Evolutionary conservation across 116 monocot species (phyloP), one percentile per base, ranked within the genome.

Genomic region (Trichopus zeylanicus): DNA sequence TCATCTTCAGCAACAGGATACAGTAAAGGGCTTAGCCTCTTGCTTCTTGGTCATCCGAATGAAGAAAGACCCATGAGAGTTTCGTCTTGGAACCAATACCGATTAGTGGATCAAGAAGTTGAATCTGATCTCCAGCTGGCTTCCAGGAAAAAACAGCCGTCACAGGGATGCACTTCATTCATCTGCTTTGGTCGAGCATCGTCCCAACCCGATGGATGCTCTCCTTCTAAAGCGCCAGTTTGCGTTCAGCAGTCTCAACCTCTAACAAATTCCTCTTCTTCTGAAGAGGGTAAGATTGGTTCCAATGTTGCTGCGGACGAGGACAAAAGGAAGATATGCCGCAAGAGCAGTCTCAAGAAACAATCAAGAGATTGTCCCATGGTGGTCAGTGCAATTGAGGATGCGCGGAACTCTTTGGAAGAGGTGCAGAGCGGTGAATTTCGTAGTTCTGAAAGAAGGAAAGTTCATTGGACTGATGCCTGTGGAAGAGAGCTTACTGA

Each of bases 1-100:
- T 89, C 90, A 39, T 86, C 90, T 39, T 94, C 86, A 51, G 86
- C 89, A 23, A 78, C 86, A 24, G 94, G 89, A 22, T 94, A 89
- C 61, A 81, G 86, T 51, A 85, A 75, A 52, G 86, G 86, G 9
- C 66, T 89, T 39, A 27, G 71, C 2, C 73, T 83, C 71, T 60
- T 94, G 37, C 63, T 94, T 7, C 62, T 89, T 26, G 81, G 89
- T 19, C 73, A 39, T 19, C 67, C 30, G 62, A 75, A 64, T 30
- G 82, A 86, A 58, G 83, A 89, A 64, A 70, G 59, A 46, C 78
- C 67, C 46, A 82, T 83, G 72, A 86, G 71, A 83, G 76, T 86
- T 57, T 80, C 72, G 3, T 86, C 89, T 1, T 89, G 75, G 80
- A 83, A 75, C 56, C 77, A 85, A 1, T 78, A 94, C 51, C 83